Evolutionary conservation across 2,329 filamentous ascomycete genomes (phyloP), one percentile per base, ranked within the genome.

Genomic region (Purpureocillium lavendulum): DNA sequence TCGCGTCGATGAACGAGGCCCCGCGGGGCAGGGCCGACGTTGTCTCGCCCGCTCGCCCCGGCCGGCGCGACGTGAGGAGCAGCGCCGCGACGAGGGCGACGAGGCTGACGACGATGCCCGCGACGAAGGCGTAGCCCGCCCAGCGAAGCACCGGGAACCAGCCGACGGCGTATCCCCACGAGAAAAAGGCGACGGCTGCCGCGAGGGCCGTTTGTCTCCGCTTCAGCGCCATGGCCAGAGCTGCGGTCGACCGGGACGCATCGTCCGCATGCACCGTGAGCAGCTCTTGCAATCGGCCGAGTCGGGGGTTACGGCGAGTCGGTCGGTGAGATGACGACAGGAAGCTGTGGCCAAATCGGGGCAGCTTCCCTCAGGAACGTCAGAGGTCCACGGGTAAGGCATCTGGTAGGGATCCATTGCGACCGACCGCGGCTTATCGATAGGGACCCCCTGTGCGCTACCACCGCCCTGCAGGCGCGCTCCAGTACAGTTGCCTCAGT

Each of bases 101-200:
- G 36, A 71, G 55, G 35, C 80, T 66, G 46, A 79, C 55, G 46
- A 82, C 51, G 47, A 73, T 66, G 48, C 92, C 90, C 48, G 75
- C 64, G 49, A 84, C 67, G 59, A 97, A 87, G 51, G 89, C 87
- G 62, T 94, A 85, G 53, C 84, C 86, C 32, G 86, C 72, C 74
- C 85, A 94, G 60, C 87, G 87, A 49, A 97, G 69, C 43, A 80
- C 67, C 24, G 90, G 88, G 53, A 88, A 70, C 81, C 84, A 94
- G 66, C 84, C 81, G 50, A 87, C 82, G 44, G 83, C 75, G 60
- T 89, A 82, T 46, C 86, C 85, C 90, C 90, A 97, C 58, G 87
- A 82, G 59, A 96, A 70, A 63, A 95, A 87, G 60, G 71, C 75
- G 61, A 73, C 79, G 59, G 83, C 61, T 60, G 73, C 75, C 60